A percentile compares a stretch with the other conserved stretches of the same genome.
Conservation (phyloP, 2,329 filamentous ascomycete species). For the Colletotrichum tanaceti region DNA sequence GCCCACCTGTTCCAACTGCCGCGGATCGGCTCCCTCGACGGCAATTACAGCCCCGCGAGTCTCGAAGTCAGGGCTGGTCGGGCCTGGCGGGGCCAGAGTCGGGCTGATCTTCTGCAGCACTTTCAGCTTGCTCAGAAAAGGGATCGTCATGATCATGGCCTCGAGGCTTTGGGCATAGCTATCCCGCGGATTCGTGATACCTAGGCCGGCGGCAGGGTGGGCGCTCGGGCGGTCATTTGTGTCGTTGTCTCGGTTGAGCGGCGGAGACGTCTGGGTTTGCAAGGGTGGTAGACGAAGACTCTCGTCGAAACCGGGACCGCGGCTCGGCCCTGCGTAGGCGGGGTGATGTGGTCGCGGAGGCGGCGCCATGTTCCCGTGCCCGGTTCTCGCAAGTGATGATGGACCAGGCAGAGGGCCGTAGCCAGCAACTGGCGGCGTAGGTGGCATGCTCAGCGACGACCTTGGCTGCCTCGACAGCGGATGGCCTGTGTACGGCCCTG, state of each 20-base stretch:
- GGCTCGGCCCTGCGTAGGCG: slow-evolving; percentile 48
- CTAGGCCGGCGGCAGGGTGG: slow-evolving; percentile 46
- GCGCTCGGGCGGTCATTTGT: slow-evolving; percentile 33
- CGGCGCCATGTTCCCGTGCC: slow-evolving; percentile 62
- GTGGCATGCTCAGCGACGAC: slow-evolving; percentile 43
- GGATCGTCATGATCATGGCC: slow-evolving; percentile 80
- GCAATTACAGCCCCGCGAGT: slow-evolving; percentile 83
- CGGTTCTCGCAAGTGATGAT: slow-evolving; percentile 28
- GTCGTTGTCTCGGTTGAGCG: slow-evolving; percentile 32
- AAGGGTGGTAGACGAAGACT: slow-evolving; percentile 66
- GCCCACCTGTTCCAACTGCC: slow-evolving; percentile 67
- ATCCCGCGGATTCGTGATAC: slow-evolving; percentile 44
- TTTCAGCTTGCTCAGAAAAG: slow-evolving; percentile 80
- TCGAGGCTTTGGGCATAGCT: slow-evolving; percentile 64
- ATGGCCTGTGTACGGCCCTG: slow-evolving; percentile 36
- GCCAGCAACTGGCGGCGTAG: slow-evolving; percentile 43
- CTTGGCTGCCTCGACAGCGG: slow-evolving; percentile 30
- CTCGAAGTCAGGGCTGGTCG: slow-evolving; percentile 49
- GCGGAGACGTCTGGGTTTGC: slow-evolving; percentile 55
- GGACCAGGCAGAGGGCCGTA: slow-evolving; percentile 47
- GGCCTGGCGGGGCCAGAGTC: slow-evolving; percentile 60
- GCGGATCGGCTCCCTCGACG: slow-evolving; percentile 77
- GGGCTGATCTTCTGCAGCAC: slow-evolving; percentile 81
- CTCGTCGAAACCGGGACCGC: slow-evolving; percentile 59
- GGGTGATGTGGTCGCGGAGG: slow-evolving; percentile 62